Percentiles rank a stretch among this genome's conserved stretches.
Conservation (phyloP, 306 rosid genomes). For the Begonia masoniana region DNA sequence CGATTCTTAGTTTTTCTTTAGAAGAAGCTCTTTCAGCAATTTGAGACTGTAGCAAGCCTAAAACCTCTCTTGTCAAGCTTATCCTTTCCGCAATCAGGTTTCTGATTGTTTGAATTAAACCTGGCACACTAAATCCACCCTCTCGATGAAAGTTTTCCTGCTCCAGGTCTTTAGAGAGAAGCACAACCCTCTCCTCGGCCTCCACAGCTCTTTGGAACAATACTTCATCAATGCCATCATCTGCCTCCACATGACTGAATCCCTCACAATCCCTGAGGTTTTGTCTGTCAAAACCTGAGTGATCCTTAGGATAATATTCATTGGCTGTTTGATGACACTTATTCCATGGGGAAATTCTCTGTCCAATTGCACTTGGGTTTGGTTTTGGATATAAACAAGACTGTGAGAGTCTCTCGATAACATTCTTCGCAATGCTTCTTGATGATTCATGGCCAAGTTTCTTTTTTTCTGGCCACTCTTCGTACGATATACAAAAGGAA, state of each 20-base stretch:
- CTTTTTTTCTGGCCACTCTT: constrained; percentile 42
- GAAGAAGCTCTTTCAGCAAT: constrained; percentile 61
- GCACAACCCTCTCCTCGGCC: constrained; percentile 68
- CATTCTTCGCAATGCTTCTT: constrained; percentile 82
- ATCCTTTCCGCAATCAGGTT: constrained; percentile 56
- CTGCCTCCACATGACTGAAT: constrained; percentile 32
- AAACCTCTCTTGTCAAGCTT: constrained; percentile 71
- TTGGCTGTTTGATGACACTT: constrained; percentile 30
- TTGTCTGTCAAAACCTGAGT: constrained; percentile 17
- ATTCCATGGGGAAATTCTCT: constrained; percentile 36
- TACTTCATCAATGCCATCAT: constrained; percentile 47
- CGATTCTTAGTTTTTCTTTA: constrained; percentile 46
- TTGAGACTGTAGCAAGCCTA: constrained; percentile 57
- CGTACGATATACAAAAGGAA: constrained; percentile 44
- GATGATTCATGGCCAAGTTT: constrained; percentile 78
- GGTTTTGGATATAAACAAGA: constrained; percentile 34
- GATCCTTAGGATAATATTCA: constrained; percentile 30
- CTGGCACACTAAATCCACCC: constrained; percentile 42
- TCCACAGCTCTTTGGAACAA: constrained; percentile 51
- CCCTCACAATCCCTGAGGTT: constrained; percentile 20
- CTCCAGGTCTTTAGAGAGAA: constrained; percentile 50
- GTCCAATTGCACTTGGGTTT: constrained; percentile 29
- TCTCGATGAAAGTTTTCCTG: constrained; percentile 51
- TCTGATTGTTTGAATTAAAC: constrained; percentile 53
- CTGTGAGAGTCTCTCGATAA: constrained; percentile 79